These are phyloP conservation scores for Diaporthe sp. DNA, from an alignment of 2,329 filamentous ascomycete genomes.

Conservation along the genomic window DNA sequence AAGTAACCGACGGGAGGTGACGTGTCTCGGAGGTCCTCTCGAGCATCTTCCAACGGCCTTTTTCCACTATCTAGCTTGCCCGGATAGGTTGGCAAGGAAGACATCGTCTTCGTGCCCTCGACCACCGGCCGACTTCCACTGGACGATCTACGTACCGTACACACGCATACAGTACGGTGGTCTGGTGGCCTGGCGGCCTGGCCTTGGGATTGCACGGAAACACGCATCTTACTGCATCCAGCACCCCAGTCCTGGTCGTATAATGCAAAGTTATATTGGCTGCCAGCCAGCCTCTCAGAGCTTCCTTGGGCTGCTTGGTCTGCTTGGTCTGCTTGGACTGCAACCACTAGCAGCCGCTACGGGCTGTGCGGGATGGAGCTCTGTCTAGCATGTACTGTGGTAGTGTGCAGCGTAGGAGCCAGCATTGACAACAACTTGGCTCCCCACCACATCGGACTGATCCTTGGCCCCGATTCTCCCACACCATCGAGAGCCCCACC, in stretches of 20 bases:
- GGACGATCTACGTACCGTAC: neutral
- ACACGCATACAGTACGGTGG: neutral
- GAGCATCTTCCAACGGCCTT: neutral
- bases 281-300: constrained; percentile 1
- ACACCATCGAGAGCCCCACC: constrained; percentile 27
- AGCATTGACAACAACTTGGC: constrained; percentile 8
- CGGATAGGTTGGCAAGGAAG: neutral
- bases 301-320: neutral
- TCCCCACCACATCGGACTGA: constrained; percentile 25
- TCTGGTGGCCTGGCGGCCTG: neutral
- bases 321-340: neutral
- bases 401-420: neutral
- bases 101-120: neutral
- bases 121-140: neutral
- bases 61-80: neutral
- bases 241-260: constrained; percentile 23
- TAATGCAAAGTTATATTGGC: constrained; percentile 27
- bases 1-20: constrained; percentile 27
- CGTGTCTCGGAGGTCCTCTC: constrained; percentile 22
- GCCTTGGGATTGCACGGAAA: constrained; percentile 17
- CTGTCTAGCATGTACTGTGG: neutral
- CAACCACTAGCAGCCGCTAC: constrained; percentile 15
- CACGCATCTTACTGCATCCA: constrained; percentile 26
- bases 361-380: constrained; percentile 5
- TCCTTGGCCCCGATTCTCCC: constrained; percentile 28